These are phyloP conservation scores for Vavraia culicis DNA, from an alignment of 371 early-diverging fungal genomes.

Conservation along the genomic window DNA sequence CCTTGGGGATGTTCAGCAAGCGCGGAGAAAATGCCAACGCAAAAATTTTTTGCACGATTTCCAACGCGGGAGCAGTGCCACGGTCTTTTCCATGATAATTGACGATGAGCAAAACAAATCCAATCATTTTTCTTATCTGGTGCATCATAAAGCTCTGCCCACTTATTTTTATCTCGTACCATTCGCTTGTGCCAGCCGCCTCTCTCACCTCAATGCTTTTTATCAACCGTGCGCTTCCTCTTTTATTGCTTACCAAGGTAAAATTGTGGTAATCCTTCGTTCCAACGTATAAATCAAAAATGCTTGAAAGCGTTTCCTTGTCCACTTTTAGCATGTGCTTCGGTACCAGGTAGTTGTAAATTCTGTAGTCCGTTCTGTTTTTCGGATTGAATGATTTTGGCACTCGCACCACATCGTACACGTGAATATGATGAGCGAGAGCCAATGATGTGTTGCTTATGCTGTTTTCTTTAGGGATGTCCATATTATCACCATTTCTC, in stretches of 20 bases:
- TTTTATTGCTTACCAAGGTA: conserved; percentile 55
- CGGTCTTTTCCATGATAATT: conserved; percentile 33
- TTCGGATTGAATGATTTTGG: conserved; percentile 67
- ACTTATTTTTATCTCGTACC: conserved; percentile 65
- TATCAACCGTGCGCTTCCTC: conserved; percentile 55
- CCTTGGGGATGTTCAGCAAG: conserved; percentile 78
- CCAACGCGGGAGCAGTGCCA: no score
- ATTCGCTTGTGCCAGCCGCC: conserved; percentile 55
- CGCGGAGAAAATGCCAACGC: conserved; percentile 47
- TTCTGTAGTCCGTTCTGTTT: conserved; percentile 61
- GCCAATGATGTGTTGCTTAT: no score
- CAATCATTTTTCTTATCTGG: conserved; percentile 84
- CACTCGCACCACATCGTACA: conserved; percentile 50
- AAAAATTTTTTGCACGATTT: conserved; percentile 48
- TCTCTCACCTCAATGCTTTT: conserved; percentile 48
- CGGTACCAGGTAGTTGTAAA: conserved; percentile 88
- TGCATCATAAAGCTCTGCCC: conserved; percentile 97
- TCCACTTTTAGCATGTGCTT: conserved; percentile 1
- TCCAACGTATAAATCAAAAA: conserved; percentile 56
- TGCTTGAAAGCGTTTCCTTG: conserved; percentile 49
- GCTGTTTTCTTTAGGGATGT: conserved; percentile 45
- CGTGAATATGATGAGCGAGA: conserved; percentile 49
- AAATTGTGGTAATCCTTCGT: conserved; percentile 86
- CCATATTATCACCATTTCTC: neutral
- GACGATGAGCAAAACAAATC: conserved; percentile 24